Conservation (phyloP, 352 stramenopile species). For the Phytophthora tubulina region DNA sequence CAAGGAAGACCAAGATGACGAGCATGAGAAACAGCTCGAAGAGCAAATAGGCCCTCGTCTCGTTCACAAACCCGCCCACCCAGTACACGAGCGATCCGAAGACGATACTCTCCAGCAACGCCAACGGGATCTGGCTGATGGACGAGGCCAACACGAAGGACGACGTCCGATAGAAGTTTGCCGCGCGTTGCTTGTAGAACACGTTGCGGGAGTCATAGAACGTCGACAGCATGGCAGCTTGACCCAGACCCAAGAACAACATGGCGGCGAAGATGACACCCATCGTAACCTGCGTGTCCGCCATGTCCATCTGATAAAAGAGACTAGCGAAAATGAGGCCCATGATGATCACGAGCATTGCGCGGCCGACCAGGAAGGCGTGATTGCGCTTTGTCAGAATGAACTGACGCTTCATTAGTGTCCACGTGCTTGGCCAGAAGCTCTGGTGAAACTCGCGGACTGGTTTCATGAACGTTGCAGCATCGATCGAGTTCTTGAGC, state of each 20-base stretch:
- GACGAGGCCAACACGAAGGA: constrained; percentile 80
- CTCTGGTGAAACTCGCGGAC: constrained; percentile 56
- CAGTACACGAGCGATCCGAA: constrained; percentile 92
- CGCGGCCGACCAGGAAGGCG: constrained; percentile 59
- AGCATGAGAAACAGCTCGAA: constrained; percentile 79
- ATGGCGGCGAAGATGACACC: constrained; percentile 87
- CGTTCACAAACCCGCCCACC: constrained; percentile 74
- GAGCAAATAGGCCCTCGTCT: constrained; percentile 65
- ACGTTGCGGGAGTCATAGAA: constrained; percentile 77
- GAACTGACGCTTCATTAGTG: constrained; percentile 71
- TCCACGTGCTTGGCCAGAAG: constrained; percentile 55
- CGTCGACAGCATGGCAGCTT: constrained; percentile 75
- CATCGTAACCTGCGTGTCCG: constrained; percentile 67
- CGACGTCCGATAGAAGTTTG: constrained; percentile 89
- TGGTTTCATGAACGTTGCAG: constrained; percentile 55
- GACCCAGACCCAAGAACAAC: constrained; percentile 80
- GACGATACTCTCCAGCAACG: constrained; percentile 78
- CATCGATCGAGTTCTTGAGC: constrained; percentile 43
- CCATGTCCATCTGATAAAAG: constrained; percentile 63
- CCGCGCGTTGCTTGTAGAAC: constrained; percentile 91
- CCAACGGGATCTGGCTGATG: constrained; percentile 64
- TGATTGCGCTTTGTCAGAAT: constrained; percentile 73
- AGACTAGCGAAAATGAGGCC: constrained; percentile 58
- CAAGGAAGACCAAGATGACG: constrained; percentile 62
- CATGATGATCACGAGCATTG: constrained; percentile 62